phyloP scores from a whole-genome alignment of 148 eudicot species.

The Rhododendron vialii region DNA sequence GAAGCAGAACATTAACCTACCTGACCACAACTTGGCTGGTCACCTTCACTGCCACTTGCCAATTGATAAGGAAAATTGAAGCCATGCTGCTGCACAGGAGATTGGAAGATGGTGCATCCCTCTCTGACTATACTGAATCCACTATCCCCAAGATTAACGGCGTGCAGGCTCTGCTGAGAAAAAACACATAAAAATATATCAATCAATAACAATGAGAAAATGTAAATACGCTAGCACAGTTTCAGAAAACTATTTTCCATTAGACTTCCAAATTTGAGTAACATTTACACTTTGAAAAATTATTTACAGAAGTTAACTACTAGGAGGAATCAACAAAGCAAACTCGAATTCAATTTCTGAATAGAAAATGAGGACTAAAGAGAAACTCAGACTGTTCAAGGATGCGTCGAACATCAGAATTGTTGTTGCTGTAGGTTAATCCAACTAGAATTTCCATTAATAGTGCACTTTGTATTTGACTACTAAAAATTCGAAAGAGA shows the following conservation, averaged over 20 bases:
- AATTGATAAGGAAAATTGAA: slow-evolving; percentile 91
- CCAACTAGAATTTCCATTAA: background rate
- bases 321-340: background rate
- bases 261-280: background rate
- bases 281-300: background rate
- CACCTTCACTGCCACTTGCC: slow-evolving; percentile 42
- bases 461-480: background rate
- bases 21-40: slow-evolving; percentile 89
- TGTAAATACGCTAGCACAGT: background rate
- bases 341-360: background rate
- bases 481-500: background rate
- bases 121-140: slow-evolving; percentile 79
- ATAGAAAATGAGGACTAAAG: background rate
- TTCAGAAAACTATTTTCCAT: background rate
- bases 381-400: background rate
- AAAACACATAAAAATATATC: background rate
- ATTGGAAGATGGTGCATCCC: slow-evolving; percentile 63
- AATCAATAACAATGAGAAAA: background rate
- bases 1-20: slow-evolving; percentile 24
- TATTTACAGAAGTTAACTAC: background rate
- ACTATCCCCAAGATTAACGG: slow-evolving; percentile 94
- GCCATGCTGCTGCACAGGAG: slow-evolving; percentile 80
- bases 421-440: background rate
- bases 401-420: background rate
- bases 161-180: slow-evolving; percentile 62